Percentiles rank a stretch among this genome's conserved stretches.
Evolutionary conservation across 1,139 yeast genomes (phyloP).

Genomic region (Suhomyces ambrosiae): DNA sequence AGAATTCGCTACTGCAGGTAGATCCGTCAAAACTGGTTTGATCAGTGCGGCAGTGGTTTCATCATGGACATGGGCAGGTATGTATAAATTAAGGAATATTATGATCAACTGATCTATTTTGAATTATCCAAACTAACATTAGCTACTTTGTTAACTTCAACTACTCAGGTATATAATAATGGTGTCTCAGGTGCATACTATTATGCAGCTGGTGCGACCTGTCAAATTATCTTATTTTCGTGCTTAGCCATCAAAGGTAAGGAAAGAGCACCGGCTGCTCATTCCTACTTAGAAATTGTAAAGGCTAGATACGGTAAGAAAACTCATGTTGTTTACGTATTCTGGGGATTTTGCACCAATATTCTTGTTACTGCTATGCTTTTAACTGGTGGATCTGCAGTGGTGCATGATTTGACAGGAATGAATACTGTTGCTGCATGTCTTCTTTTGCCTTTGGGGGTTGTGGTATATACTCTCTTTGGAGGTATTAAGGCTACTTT

Average conservation of each 20-base stretch:
- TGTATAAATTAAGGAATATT: background rate
- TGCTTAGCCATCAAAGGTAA: slow-evolving; percentile 75
- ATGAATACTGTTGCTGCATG: slow-evolving; percentile 83
- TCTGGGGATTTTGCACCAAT: slow-evolving; percentile 85
- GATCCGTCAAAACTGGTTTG: slow-evolving; percentile 78
- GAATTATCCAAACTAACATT: slow-evolving; percentile 7
- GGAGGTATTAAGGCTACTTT: slow-evolving; percentile 93
- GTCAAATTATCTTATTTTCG: slow-evolving; percentile 72
- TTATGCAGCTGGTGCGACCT: slow-evolving; percentile 78
- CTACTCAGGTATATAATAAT: slow-evolving; percentile 74
- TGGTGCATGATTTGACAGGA: slow-evolving; percentile 74
- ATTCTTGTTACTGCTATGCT: slow-evolving; percentile 87
- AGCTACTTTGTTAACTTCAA: slow-evolving; percentile 71
- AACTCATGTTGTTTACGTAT: slow-evolving; percentile 69
- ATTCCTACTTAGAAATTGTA: slow-evolving; percentile 73
- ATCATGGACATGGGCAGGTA: slow-evolving; percentile 90
- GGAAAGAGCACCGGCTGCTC: slow-evolving; percentile 73
- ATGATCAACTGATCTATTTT: background rate
- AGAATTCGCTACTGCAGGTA: slow-evolving; percentile 86
- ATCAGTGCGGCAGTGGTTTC: slow-evolving; percentile 87
- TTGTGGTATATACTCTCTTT: slow-evolving; percentile 75
- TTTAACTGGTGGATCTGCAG: slow-evolving; percentile 83
- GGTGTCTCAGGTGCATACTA: slow-evolving; percentile 78
- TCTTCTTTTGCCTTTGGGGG: slow-evolving; percentile 80
- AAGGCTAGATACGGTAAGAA: slow-evolving; percentile 66